Evolutionary conservation across 306 rosid species (phyloP), one percentile per base, ranked within the genome.

Genomic region (Cucurbita moschata): DNA sequence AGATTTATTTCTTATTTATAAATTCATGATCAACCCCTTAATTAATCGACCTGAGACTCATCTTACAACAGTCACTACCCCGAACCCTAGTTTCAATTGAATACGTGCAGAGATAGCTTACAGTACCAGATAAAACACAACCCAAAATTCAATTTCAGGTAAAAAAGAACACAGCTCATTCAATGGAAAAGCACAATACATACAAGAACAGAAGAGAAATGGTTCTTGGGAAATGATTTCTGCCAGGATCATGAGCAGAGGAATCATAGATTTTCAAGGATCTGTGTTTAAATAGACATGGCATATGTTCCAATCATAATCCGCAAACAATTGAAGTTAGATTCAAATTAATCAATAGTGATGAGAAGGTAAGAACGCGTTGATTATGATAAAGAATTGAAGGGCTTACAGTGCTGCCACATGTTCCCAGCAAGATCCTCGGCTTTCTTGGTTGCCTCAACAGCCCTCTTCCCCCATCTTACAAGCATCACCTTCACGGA

Each of bases 381-480:
- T 39, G 26, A 63, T 63, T 63, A 40, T 64, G 21, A 5, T 4
- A 65, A 65, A 43, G 53, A 43, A 65, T 4, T 3, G 35, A 7
- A 56, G 81, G 35, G 77, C 85, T 85, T 77, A 95, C 97, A 80
- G 83, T 91, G 99, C 76, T 91, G 97, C 99, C 99, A 95, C 96
- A 91, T 86, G 73, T 91, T 89, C 16, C 96, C 97, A 54, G 97
- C 97, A 35, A 91, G 91, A 87, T 89, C 99, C 78, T 95, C 92
- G 1, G 97, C 92, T 85, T 86, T 95, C 84, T 95, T 95, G 70
- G 97, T 86, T 50, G 96, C 95, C 15, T 91, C 97, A 13, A 88
- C 96, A 2, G 99, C 99, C 82, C 82, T 95, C 87, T 95, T 95
- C 5, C 99, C 91, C 96, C 96, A 91, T 82, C 84, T 89, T 0